Conservation (phyloP, 164 flowering plant genomes). For the Annona cherimola region DNA sequence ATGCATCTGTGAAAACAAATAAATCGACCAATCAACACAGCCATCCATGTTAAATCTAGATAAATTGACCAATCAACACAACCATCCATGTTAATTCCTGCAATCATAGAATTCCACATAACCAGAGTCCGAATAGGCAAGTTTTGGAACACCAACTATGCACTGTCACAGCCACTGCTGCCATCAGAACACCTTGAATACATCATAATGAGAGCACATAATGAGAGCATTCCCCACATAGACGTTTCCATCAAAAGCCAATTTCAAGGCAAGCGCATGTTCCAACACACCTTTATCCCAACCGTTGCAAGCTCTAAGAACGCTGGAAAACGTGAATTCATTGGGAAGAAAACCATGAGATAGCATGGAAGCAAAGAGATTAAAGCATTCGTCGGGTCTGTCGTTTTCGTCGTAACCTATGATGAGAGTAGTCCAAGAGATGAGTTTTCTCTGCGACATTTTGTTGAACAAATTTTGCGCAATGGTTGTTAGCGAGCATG, state of each 20-base stretch:
- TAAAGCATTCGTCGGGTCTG: slow-evolving; percentile 32
- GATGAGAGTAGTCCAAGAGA: slow-evolving; percentile 70
- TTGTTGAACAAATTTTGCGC: slow-evolving; percentile 55
- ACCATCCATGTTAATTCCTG: slow-evolving; percentile 38
- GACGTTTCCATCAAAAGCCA: slow-evolving; percentile 39
- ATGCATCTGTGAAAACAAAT: slow-evolving; percentile 50
- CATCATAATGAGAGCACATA: slow-evolving; percentile 64
- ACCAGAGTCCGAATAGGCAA: slow-evolving; percentile 43
- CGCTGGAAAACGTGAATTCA: slow-evolving; percentile 58
- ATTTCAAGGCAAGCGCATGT: slow-evolving; percentile 52
- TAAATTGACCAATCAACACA: slow-evolving; percentile 23
- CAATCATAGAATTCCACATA: slow-evolving; percentile 73
- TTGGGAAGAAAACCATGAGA: slow-evolving; percentile 36
- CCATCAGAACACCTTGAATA: slow-evolving; percentile 35
- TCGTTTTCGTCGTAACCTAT: slow-evolving; percentile 55
- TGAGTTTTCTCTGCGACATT: slow-evolving; percentile 59
- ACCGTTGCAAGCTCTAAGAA: slow-evolving; percentile 35
- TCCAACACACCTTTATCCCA: slow-evolving; percentile 48
- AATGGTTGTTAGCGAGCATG: slow-evolving; percentile 24
- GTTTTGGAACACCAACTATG: slow-evolving; percentile 40
- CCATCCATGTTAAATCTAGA: too few relatives aligned
- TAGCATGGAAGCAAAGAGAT: slow-evolving; percentile 42
- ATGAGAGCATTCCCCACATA: slow-evolving; percentile 76
- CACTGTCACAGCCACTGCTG: slow-evolving; percentile 25
- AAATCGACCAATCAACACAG: too few relatives aligned